Base-by-base conservation (phyloP, 148 eudicot genomes). In the Agrostemma githago region DNA sequence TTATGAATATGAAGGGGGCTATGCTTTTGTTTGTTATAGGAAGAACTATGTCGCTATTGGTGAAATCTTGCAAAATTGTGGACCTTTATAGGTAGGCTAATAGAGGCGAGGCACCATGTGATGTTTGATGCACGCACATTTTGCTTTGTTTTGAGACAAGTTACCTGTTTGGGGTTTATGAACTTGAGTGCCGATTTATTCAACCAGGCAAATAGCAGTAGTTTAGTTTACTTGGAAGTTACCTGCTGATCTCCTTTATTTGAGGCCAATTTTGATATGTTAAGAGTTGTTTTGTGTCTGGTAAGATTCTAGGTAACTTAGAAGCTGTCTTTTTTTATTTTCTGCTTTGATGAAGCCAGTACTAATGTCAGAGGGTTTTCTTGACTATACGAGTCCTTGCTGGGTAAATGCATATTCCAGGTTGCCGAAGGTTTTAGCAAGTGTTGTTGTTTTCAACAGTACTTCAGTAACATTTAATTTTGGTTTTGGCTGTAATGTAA, bases 331-430 rank as follows among this genome's bases (percentile, higher is more conserved):
- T 43, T 43, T 43, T 43, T 43, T 4, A 1, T 43, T 43, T 5
- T 43, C 46, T 5, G 46, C 42, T 64, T 0, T 17, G 53, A 46
- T 60, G 67, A 43, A 68, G 81, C 34, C 34, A 56, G 68, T 16
- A 73, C 4, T 39, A 42, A 5, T 9, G 34, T 15, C 79, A 72
- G 83, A 79, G 72, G 74, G 74, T 38, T 44, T 72, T 76, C 76
- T 76, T 39, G 79, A 72, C 51, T 72, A 72, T 64, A 19, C 59
- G 39, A 59, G 15, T 67, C 62, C 79, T 59, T 41, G 60, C 58
- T 43, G 77, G 74, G 79, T 76, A 71, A 59, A 21, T 58, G 48
- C 41, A 34, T 62, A 40, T 62, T 34, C 17, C 41, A 14, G 57
- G 57, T 10, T 64, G 68, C 43, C 15, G 44, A 21, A 65, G 62